Evolutionary conservation across 2,329 filamentous ascomycete species (phyloP).

Genomic region (Pseudovirgaria hyperparasitica): DNA sequence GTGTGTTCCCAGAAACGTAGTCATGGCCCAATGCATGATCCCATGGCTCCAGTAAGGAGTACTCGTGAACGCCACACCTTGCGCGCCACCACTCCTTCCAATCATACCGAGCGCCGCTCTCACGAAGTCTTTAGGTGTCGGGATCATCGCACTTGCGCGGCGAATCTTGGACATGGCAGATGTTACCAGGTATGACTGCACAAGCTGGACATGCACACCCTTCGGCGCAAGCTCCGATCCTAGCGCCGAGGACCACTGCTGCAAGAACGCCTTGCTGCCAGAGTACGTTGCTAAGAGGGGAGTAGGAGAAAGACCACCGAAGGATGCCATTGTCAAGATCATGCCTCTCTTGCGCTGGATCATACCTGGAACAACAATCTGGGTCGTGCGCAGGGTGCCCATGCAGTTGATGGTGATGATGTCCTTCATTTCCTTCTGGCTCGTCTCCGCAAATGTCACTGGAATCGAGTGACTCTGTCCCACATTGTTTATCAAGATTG

Average conservation of each 20-base stretch:
- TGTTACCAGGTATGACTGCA: constrained; percentile 85
- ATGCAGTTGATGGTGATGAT: constrained; percentile 95
- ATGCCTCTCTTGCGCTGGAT: constrained; percentile 72
- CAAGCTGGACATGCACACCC: constrained; percentile 79
- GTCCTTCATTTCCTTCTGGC: constrained; percentile 65
- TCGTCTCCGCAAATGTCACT: constrained; percentile 72
- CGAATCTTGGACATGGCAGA: constrained; percentile 96
- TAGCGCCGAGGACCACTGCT: constrained; percentile 86
- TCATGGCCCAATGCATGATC: constrained; percentile 71
- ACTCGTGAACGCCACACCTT: constrained; percentile 68
- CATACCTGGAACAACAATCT: constrained; percentile 75
- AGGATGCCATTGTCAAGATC: constrained; percentile 94
- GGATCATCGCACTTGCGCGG: constrained; percentile 62
- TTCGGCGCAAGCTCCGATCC: constrained; percentile 68
- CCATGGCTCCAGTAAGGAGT: constrained; percentile 92
- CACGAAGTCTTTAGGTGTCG: constrained; percentile 73
- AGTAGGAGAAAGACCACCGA: constrained; percentile 83
- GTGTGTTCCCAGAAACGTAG: constrained; percentile 46
- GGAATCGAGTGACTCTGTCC: constrained; percentile 90
- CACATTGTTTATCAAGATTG: constrained; percentile 92
- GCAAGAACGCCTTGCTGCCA: constrained; percentile 94
- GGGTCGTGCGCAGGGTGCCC: constrained; percentile 78
- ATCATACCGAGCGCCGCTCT: constrained; percentile 66
- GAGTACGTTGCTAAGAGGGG: constrained; percentile 92
- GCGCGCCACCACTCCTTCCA: constrained; percentile 62